Evolutionary conservation across 2,329 filamentous ascomycete genomes (phyloP).

Genomic region (Diaporthe capsici): DNA sequence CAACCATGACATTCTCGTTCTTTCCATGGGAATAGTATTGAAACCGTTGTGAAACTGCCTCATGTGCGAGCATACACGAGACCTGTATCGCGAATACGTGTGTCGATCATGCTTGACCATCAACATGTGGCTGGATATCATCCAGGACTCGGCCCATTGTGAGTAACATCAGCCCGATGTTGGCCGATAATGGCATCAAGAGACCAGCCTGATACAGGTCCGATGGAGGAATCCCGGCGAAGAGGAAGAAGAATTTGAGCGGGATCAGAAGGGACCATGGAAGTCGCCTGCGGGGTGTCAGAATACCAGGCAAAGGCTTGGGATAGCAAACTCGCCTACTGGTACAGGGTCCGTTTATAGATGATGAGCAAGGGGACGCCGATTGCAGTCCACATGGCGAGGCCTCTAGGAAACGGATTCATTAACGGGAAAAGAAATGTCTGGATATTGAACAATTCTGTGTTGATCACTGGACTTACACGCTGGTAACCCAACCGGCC

Average conservation of each 20-base stretch:
- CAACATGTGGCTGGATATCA: background rate
- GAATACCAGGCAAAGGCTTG: fast-evolving
- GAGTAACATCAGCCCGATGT: background rate
- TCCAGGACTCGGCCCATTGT: background rate
- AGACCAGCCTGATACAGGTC: background rate
- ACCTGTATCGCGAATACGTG: too few relatives aligned
- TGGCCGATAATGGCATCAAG: background rate
- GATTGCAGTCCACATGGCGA: background rate
- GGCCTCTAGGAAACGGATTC: too few relatives aligned
- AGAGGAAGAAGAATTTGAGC: slow-evolving; percentile 9
- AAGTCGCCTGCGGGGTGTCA: background rate
- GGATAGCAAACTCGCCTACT: background rate
- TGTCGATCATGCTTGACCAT: background rate
- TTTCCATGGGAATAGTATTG: too few relatives aligned
- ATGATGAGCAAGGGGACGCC: background rate
- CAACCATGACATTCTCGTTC: too few relatives aligned
- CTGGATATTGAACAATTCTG: too few relatives aligned
- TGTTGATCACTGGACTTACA: too few relatives aligned
- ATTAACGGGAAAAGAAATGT: too few relatives aligned
- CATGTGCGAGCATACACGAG: too few relatives aligned
- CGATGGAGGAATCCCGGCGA: background rate
- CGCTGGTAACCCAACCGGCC: too few relatives aligned
- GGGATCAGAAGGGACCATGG: background rate
- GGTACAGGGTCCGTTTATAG: background rate
- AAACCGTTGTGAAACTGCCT: too few relatives aligned